Base-by-base conservation (phyloP, 2,329 filamentous ascomycete genomes). In the Monilinia vaccinii-corymbosi region DNA sequence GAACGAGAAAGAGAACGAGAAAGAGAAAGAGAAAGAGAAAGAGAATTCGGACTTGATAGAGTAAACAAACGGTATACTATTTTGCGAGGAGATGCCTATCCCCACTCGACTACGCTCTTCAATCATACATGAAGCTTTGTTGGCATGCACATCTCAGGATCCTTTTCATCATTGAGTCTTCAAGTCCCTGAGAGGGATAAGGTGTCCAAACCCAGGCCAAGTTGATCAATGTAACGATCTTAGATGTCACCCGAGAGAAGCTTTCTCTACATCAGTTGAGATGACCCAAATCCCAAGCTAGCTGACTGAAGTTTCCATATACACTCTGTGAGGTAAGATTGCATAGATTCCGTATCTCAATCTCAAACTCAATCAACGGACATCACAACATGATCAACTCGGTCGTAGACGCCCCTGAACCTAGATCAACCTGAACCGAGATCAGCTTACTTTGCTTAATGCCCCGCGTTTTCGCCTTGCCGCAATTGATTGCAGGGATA, bases 401-500 rank as follows among this genome's bases (percentile, higher is more conserved):
- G 34, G 34, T 36, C 13, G 34, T 36, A 36, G 11, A 13, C 34
- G 2, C 28, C 51, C 51, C 51, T 53, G 13, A 21, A 23, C 21
- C 21, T 53, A 18, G 31, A n/a, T 25, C 23, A n/a, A 51, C 34
- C 49, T 16, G 51, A 53, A 38, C 38, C 25, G 51, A 44, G n/a
- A 53, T 44, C 25, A 36, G 14, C 34, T 36, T 14, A 36, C 34
- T 36, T 14, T 1, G 11, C 13, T 36, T 53, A 14, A 44, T 53
- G 51, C 51, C 51, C 51, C 51, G 51, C 51, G 51, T 36, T 53
- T 53, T 53, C 8, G 38, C 28, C 32, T 21, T 25, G 25, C 18
- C 36, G 36, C 34, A 25, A 21, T 40, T 28, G 6, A 18, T 52
- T 53, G 51, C 38, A 59, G 57, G 57, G 57, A 55, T 61, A 32